Evolutionary conservation across 495 filamentous ascomycete species (phyloP).

Genomic region (Clohesyomyces aquaticus): DNA sequence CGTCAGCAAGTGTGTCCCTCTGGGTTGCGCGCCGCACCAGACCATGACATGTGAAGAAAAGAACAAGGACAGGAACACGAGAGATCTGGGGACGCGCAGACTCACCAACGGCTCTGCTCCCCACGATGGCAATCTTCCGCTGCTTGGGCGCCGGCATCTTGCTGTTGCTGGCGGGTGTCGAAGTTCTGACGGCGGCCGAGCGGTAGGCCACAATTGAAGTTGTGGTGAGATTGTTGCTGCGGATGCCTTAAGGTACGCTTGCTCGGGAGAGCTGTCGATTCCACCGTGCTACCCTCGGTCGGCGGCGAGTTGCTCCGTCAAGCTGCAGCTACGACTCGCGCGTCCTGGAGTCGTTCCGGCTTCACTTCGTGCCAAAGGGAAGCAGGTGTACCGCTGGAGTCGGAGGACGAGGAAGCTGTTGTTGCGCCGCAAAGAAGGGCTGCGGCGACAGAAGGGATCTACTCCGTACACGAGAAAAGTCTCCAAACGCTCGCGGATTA

Average conservation of each 20-base stretch:
- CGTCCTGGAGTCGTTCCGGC: not conserved
- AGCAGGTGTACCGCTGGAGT: not conserved
- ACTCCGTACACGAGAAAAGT: too few species aligned
- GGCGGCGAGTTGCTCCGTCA: not conserved
- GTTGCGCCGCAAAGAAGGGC: not conserved
- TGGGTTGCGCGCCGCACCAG: not conserved
- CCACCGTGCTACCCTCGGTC: not conserved
- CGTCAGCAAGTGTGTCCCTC: slow-evolving; percentile 2
- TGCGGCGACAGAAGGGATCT: too few species aligned
- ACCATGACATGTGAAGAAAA: not conserved
- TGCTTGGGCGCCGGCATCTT: slow-evolving; percentile 80
- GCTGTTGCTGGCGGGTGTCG: not conserved
- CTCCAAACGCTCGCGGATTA: not conserved
- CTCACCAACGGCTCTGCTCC: slow-evolving; percentile 88
- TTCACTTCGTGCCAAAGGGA: not conserved
- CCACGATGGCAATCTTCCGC: slow-evolving; percentile 97
- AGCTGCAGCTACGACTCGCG: slow-evolving; percentile 1
- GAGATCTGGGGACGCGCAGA: not conserved
- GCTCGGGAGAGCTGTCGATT: not conserved
- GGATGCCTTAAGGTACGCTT: slow-evolving; percentile 23
- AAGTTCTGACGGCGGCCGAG: slow-evolving; percentile 12
- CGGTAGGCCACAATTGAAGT: slow-evolving; percentile 23
- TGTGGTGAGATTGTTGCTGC: slow-evolving; percentile 4
- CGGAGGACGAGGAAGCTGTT: not conserved
- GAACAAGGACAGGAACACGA: not conserved